Evolutionary conservation across 495 filamentous ascomycete genomes (phyloP).

Genomic region (Lophium mytilinum): DNA sequence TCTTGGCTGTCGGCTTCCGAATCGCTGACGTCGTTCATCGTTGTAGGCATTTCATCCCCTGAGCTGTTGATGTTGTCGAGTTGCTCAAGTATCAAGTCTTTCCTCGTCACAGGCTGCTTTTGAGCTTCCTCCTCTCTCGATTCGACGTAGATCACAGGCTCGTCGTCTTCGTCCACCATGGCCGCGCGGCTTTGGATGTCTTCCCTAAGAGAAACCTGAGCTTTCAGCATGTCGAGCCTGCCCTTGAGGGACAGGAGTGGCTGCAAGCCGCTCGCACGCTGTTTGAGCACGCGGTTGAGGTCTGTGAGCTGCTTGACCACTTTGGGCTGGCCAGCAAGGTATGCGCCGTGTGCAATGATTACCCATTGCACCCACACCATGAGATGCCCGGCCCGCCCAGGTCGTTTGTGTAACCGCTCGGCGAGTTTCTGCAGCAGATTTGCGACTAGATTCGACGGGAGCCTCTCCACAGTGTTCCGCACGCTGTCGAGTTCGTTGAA

Average conservation of each 20-base stretch:
- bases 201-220: slow-evolving; percentile 73
- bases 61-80: slow-evolving; percentile 23
- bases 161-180: slow-evolving; percentile 55
- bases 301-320: slow-evolving; percentile 66
- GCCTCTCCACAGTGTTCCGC: slow-evolving; percentile 76
- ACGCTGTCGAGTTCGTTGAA: slow-evolving; percentile 65
- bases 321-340: slow-evolving; percentile 72
- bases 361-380: slow-evolving; percentile 97
- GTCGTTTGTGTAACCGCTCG: slow-evolving; percentile 75
- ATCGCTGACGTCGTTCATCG: slow-evolving; percentile 17
- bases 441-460: slow-evolving; percentile 75
- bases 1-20: slow-evolving; percentile 23
- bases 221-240: slow-evolving; percentile 81
- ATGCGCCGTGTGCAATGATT: slow-evolving; percentile 87
- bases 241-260: slow-evolving; percentile 82
- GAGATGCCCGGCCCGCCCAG: slow-evolving; percentile 81
- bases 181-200: slow-evolving; percentile 43
- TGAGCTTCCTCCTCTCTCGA: slow-evolving; percentile 39
- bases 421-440: slow-evolving; percentile 74
- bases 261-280: slow-evolving; percentile 73
- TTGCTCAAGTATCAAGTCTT: slow-evolving; percentile 10
- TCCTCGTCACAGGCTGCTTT: slow-evolving; percentile 10
- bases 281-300: slow-evolving; percentile 74
- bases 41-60: slow-evolving; percentile 27
- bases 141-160: slow-evolving; percentile 80